A percentile compares a stretch with the other conserved stretches of the same genome.
These are phyloP conservation scores for Hypomontagnella monticulosa DNA, from an alignment of 495 filamentous ascomycete genomes.

Conservation along the genomic window DNA sequence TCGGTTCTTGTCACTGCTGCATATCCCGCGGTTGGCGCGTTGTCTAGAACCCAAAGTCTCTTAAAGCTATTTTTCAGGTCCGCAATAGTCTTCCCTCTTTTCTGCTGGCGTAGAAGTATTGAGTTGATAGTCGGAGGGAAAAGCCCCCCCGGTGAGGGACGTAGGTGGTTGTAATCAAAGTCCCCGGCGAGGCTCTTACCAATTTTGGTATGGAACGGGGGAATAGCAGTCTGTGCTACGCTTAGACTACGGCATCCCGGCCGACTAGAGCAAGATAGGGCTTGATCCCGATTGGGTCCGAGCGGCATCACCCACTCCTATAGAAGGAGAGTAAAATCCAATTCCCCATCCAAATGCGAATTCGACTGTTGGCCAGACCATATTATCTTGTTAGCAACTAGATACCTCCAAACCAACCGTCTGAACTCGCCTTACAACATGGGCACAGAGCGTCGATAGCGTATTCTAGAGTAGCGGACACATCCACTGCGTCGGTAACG, in stretches of 20 bases:
- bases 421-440: neutral
- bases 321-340: constrained; percentile 4
- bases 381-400: neutral
- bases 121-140: neutral
- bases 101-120: constrained; percentile 4
- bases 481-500: constrained; percentile 9
- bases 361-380: constrained; percentile 14
- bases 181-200: constrained; percentile 10
- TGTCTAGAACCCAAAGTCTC: constrained; percentile 19
- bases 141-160: neutral
- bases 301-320: constrained; percentile 11
- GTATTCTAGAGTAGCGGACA: constrained; percentile 2
- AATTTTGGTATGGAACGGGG: constrained; percentile 17
- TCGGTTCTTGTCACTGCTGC: neutral
- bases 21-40: neutral
- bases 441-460: neutral
- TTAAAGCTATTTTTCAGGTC: constrained; percentile 13
- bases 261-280: constrained; percentile 22
- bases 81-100: constrained; percentile 3
- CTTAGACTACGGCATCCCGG: constrained; percentile 29
- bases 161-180: constrained; percentile 30
- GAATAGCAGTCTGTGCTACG: constrained; percentile 24
- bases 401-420: neutral
- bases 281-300: constrained; percentile 26
- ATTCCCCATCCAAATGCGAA: constrained; percentile 4